Conservation (phyloP, 2,329 filamentous ascomycete genomes). For the Fusarium chuoi region DNA sequence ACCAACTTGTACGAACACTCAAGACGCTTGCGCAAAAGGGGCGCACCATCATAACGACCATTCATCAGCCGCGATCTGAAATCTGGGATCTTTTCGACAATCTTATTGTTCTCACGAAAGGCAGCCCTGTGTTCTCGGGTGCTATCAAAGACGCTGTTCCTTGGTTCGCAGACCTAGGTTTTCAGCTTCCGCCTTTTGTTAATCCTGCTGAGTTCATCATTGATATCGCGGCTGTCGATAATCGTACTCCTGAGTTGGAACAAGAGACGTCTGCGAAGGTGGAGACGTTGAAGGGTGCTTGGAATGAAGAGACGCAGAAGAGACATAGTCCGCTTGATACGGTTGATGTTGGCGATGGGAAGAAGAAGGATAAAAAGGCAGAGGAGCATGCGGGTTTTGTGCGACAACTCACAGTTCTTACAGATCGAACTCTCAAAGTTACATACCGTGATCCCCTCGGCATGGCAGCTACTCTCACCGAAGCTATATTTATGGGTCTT, state of each 20-base stretch:
- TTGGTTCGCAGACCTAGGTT: constrained; percentile 71
- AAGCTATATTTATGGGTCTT: constrained; percentile 76
- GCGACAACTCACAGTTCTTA: constrained; percentile 73
- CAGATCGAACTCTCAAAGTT: constrained; percentile 74
- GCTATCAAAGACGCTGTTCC: constrained; percentile 65
- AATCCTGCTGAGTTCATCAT: constrained; percentile 83
- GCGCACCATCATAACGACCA: constrained; percentile 76
- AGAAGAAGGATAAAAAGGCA: constrained; percentile 32
- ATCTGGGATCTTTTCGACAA: constrained; percentile 83
- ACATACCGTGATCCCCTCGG: constrained; percentile 83
- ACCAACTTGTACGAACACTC: constrained; percentile 76
- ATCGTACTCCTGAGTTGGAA: constrained; percentile 74
- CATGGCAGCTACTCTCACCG: constrained; percentile 74
- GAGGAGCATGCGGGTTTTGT: constrained; percentile 64
- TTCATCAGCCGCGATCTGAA: constrained; percentile 81
- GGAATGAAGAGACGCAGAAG: constrained; percentile 57
- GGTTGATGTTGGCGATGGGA: constrained; percentile 6
- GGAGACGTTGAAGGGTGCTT: constrained; percentile 67
- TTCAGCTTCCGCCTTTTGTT: constrained; percentile 74
- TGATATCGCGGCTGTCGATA: constrained; percentile 79
- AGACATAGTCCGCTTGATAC: constrained; percentile 39
- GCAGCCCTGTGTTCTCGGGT: constrained; percentile 76
- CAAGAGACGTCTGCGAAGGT: constrained; percentile 68
- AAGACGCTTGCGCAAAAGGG: constrained; percentile 75
- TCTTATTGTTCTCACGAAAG: constrained; percentile 74